A percentile compares a stretch with the other conserved stretches of the same genome.
Evolutionary conservation across 768 basidiomycete species (phyloP).

Genomic region (Lanmaoa pseudosensibilis): DNA sequence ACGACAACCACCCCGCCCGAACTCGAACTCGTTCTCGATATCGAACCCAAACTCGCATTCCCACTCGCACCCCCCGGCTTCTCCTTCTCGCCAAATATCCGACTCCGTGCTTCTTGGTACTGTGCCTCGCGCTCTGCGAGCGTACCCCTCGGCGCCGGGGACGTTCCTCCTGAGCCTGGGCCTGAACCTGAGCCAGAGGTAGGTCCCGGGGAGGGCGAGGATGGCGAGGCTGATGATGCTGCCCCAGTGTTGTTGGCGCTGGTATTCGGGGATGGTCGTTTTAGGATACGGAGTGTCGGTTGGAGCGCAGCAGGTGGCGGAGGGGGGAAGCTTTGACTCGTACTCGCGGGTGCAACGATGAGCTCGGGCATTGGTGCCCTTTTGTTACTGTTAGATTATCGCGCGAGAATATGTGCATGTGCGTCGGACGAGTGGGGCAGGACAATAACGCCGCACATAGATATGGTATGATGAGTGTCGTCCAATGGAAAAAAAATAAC

Average conservation of each 20-base stretch:
- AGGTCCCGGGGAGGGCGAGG: constrained; percentile 17
- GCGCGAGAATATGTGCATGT: background rate
- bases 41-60: background rate
- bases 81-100: constrained; percentile 57
- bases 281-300: constrained; percentile 67
- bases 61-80: background rate
- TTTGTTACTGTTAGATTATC: constrained; percentile 46
- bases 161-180: background rate
- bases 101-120: constrained; percentile 70
- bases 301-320: constrained; percentile 59
- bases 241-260: background rate
- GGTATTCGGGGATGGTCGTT: constrained; percentile 50
- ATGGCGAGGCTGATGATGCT: background rate
- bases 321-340: constrained; percentile 42
- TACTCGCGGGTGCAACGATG: constrained; percentile 43
- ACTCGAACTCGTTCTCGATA: background rate
- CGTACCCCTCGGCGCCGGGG: constrained; percentile 27
- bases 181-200: background rate
- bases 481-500: background rate
- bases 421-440: background rate
- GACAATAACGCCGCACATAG: background rate
- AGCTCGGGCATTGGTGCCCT: constrained; percentile 68
- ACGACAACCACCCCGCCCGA: constrained; percentile 16
- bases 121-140: constrained; percentile 69
- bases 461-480: background rate